Percentiles rank a stretch among this genome's conserved stretches.
These are phyloP conservation scores for Mollisiaceae sp. DNA, from an alignment of 2,329 filamentous ascomycete species.

Conservation along the genomic window DNA sequence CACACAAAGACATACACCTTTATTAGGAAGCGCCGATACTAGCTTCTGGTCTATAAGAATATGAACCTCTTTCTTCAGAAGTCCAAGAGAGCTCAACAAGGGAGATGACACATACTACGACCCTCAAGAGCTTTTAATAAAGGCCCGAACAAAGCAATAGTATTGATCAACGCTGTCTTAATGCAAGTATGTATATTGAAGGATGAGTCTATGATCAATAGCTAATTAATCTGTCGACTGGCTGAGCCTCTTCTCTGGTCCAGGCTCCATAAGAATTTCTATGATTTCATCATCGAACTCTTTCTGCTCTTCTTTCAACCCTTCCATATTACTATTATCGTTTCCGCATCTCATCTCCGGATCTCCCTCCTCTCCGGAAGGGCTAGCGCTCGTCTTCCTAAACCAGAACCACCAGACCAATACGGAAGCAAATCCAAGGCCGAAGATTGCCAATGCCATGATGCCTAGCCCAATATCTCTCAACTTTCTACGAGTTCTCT, in stretches of 20 bases:
- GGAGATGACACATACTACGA: no score
- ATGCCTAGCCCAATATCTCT: slow-evolving; percentile 19
- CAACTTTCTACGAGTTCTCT: neutral
- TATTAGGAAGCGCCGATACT: neutral
- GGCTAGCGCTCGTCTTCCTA: neutral
- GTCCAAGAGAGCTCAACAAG: neutral
- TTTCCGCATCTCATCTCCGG: neutral
- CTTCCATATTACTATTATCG: neutral
- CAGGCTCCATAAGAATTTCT: neutral
- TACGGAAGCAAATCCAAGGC: neutral
- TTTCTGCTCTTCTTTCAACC: neutral
- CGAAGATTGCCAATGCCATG: slow-evolving; percentile 10
- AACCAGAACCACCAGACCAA: slow-evolving; percentile 16
- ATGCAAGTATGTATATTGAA: neutral
- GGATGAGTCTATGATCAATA: neutral
- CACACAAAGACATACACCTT: no score
- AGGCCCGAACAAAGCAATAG: neutral
- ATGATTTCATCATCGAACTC: neutral
- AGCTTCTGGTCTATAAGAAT: no score
- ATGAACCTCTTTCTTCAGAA: neutral
- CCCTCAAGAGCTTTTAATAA: neutral
- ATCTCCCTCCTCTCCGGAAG: neutral
- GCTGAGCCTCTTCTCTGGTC: neutral
- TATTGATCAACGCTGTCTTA: neutral
- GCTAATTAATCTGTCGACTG: neutral